A percentile compares a stretch with the other conserved stretches of the same genome.
These are phyloP conservation scores for Apophysomyces sp. DNA, from an alignment of 371 early-diverging fungal species.

Conservation along the genomic window DNA sequence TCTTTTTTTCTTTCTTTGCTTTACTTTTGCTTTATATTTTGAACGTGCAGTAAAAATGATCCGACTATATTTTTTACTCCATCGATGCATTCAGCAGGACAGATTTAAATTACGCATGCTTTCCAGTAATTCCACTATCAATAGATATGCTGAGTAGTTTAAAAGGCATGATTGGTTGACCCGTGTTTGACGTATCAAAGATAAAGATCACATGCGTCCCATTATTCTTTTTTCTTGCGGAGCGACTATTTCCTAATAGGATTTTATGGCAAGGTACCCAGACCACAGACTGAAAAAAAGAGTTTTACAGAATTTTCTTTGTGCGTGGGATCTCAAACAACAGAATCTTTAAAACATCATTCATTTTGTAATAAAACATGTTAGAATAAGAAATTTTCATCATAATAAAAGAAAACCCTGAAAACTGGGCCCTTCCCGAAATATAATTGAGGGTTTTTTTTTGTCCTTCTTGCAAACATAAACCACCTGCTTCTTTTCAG, in stretches of 20 bases:
- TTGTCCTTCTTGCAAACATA: neutral
- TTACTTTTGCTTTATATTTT: too few relatives aligned
- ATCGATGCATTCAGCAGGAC: neutral
- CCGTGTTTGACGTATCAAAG: neutral
- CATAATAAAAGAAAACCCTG: too few relatives aligned
- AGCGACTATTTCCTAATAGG: neutral
- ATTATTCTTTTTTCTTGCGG: neutral
- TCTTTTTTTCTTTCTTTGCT: too few relatives aligned
- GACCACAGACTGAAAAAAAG: neutral
- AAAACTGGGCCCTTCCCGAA: too few relatives aligned
- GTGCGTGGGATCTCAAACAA: neutral
- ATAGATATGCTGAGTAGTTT: neutral
- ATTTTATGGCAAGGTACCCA: neutral
- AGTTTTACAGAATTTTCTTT: constrained; percentile 1
- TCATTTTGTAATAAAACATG: too few relatives aligned
- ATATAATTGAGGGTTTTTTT: neutral
- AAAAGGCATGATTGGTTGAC: neutral
- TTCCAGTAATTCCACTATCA: neutral
- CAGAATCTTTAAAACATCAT: neutral
- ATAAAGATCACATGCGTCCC: neutral
- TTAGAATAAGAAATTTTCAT: too few relatives aligned
- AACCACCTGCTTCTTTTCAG: neutral
- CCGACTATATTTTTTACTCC: neutral
- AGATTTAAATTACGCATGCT: neutral
- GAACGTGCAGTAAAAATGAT: too few relatives aligned